Conservation (phyloP, 2,329 filamentous ascomycete genomes). For the Parascedosporium putredinis region DNA sequence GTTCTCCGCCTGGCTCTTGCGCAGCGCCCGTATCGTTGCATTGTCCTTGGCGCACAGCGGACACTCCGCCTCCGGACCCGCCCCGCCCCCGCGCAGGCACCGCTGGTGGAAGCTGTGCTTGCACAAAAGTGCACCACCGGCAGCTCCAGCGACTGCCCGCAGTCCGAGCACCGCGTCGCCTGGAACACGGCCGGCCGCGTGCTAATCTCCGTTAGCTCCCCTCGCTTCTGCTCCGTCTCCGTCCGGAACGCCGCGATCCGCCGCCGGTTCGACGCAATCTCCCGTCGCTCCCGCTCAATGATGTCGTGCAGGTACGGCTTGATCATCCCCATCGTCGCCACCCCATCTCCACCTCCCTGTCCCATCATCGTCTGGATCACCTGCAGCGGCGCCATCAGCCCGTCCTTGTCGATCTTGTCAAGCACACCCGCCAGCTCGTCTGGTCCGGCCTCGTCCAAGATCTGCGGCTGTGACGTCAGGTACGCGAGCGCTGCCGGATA, state of each 20-base stretch:
- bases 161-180: constrained; percentile 77
- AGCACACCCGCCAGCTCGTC: constrained; percentile 75
- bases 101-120: constrained; percentile 94
- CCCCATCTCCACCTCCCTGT: constrained; percentile 35
- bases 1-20: constrained; percentile 75
- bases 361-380: constrained; percentile 84
- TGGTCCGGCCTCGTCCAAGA: constrained; percentile 73
- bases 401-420: constrained; percentile 77
- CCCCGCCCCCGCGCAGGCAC: constrained; percentile 50
- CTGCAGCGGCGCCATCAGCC: constrained; percentile 89
- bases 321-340: constrained; percentile 95
- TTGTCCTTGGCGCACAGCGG: constrained; percentile 78
- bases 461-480: constrained; percentile 72
- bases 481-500: constrained; percentile 90
- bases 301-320: constrained; percentile 85
- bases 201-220: constrained; percentile 67
- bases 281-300: constrained; percentile 76
- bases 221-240: constrained; percentile 71
- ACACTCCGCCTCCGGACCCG: constrained; percentile 61
- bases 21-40: constrained; percentile 78
- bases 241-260: constrained; percentile 73
- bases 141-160: constrained; percentile 66
- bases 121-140: constrained; percentile 94
- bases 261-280: constrained; percentile 70
- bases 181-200: constrained; percentile 83